Percentiles rank a stretch among this genome's conserved stretches.
Evolutionary conservation across 2,329 filamentous ascomycete species (phyloP).

Genomic region (Podosphaera fusca): DNA sequence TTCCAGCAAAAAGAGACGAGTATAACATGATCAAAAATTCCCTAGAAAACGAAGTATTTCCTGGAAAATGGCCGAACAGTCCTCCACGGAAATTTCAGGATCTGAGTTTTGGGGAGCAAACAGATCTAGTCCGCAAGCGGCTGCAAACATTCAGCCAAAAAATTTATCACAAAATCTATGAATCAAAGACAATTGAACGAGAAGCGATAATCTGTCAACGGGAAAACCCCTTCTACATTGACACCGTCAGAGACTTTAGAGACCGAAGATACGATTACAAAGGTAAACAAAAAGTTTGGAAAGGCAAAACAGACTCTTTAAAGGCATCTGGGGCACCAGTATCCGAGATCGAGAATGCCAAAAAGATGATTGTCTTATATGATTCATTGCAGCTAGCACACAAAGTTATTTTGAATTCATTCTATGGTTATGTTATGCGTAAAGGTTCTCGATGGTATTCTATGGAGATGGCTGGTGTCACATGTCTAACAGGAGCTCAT

Average conservation of each 20-base stretch:
- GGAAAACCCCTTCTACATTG: constrained; percentile 94
- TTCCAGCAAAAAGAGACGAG: constrained; percentile 87
- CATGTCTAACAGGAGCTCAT: constrained; percentile 80
- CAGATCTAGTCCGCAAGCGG: constrained; percentile 58
- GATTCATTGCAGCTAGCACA: constrained; percentile 92
- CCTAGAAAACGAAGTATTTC: constrained; percentile 79
- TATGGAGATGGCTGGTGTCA: constrained; percentile 97
- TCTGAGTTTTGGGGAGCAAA: constrained; percentile 60
- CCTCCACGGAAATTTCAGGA: constrained; percentile 60
- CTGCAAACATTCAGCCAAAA: constrained; percentile 90
- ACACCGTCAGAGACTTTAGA: constrained; percentile 88
- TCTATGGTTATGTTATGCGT: constrained; percentile 98
- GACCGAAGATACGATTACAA: constrained; percentile 98
- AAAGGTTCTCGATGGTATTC: constrained; percentile 99
- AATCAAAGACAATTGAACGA: constrained; percentile 72
- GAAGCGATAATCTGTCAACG: constrained; percentile 97
- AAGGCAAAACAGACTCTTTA: constrained; percentile 74
- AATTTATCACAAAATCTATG: constrained; percentile 98
- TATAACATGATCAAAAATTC: constrained; percentile 97
- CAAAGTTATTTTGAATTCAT: constrained; percentile 97
- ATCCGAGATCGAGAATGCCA: constrained; percentile 69
- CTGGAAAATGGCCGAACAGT: constrained; percentile 49
- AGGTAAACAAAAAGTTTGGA: constrained; percentile 94
- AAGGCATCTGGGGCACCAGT: constrained; percentile 59
- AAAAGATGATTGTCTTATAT: constrained; percentile 95